These are phyloP conservation scores for Colletotrichum costaricense DNA, from an alignment of 2,329 filamentous ascomycete genomes.

Conservation along the genomic window DNA sequence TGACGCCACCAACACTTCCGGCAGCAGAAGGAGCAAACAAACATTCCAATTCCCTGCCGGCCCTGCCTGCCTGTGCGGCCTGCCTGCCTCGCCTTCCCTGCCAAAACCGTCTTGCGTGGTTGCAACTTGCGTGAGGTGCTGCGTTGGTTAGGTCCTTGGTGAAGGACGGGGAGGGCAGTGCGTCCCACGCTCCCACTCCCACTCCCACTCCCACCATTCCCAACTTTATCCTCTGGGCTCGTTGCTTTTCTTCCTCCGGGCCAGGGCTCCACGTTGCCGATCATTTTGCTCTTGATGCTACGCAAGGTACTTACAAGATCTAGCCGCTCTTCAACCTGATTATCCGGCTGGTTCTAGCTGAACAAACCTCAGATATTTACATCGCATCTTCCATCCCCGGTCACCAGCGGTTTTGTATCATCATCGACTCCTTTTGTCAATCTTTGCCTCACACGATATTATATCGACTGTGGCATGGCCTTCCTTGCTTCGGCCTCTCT, in stretches of 20 bases:
- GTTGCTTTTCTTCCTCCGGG: neutral
- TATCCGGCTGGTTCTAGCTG: neutral
- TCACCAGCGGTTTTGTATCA: neutral
- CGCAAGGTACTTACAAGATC: neutral
- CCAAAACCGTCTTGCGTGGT: neutral
- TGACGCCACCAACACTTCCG: conserved; percentile 34
- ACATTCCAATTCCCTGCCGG: conserved; percentile 15
- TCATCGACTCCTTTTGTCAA: neutral
- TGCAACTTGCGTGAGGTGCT: neutral
- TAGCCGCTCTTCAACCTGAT: neutral
- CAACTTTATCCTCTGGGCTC: neutral
- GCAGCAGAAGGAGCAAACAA: conserved; percentile 33
- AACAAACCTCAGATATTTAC: neutral
- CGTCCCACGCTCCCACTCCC: neutral
- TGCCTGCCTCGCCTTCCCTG: neutral
- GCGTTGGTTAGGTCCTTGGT: neutral
- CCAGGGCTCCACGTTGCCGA: neutral
- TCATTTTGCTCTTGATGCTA: neutral
- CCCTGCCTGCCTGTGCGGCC: too few species aligned
- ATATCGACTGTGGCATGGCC: neutral
- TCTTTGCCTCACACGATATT: neutral
- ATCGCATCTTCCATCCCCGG: neutral
- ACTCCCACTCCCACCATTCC: neutral
- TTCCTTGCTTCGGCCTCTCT: neutral
- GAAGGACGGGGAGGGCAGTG: neutral